phyloP scores from a whole-genome alignment of 306 rosid genomes.

The Mimosa pudica region DNA sequence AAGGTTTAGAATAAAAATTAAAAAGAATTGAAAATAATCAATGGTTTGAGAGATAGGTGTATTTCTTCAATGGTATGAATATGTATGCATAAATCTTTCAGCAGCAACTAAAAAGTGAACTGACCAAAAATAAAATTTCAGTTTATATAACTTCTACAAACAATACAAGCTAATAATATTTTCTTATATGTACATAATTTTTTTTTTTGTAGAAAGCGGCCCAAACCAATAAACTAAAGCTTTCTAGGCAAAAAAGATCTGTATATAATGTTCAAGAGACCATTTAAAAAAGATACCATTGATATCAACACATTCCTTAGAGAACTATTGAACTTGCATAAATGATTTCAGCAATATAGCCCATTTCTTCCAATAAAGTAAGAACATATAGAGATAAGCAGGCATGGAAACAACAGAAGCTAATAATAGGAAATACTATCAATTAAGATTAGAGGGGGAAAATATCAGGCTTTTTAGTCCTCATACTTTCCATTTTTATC shows the following conservation, averaged over 20 bases:
- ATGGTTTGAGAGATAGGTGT: neutral
- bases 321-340: constrained; percentile 13
- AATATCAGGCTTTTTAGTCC: constrained; percentile 45
- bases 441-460: constrained; percentile 14
- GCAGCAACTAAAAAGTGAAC: neutral
- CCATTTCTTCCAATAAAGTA: constrained; percentile 15
- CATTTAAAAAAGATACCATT: neutral
- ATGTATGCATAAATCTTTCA: neutral
- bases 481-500: constrained; percentile 76
- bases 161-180: neutral
- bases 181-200: neutral
- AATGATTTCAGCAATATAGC: constrained; percentile 16
- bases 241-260: neutral
- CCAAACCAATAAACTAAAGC: neutral
- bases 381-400: constrained; percentile 24
- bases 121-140: neutral
- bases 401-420: neutral
- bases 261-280: neutral
- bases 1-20: neutral
- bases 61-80: neutral
- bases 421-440: neutral
- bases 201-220: constrained; percentile 5
- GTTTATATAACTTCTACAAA: neutral
- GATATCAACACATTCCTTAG: neutral
- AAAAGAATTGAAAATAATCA: neutral